phyloP scores from a whole-genome alignment of 2,329 filamentous ascomycete species.

The Stagonosporopsis tanaceti region DNA sequence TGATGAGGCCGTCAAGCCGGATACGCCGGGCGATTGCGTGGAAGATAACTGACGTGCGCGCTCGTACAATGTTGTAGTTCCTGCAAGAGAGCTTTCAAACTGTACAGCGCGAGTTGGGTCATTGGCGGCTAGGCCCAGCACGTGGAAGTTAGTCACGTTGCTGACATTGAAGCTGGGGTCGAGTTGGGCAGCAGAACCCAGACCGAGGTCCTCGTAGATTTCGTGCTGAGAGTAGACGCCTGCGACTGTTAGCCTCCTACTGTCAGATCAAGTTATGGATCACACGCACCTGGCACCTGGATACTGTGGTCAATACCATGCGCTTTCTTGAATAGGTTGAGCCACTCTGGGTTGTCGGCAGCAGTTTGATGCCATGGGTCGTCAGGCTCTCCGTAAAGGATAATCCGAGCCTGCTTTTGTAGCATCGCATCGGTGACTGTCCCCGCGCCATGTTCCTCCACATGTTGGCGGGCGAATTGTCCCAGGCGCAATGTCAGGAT shows the following conservation, averaged over 20 bases:
- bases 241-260: slow-evolving; percentile 1
- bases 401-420: slow-evolving; percentile 56
- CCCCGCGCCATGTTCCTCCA: slow-evolving; percentile 45
- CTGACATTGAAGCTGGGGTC: slow-evolving; percentile 42
- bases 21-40: slow-evolving; percentile 25
- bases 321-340: slow-evolving; percentile 59
- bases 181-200: slow-evolving; percentile 30
- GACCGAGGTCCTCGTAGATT: slow-evolving; percentile 46
- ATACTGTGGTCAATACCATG: slow-evolving; percentile 49
- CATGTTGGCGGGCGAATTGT: slow-evolving; percentile 53
- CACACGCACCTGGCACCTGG: slow-evolving; percentile 20
- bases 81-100: slow-evolving; percentile 40
- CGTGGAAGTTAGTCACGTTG: slow-evolving; percentile 29
- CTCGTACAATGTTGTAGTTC: slow-evolving; percentile 26
- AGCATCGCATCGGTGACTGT: slow-evolving; percentile 59
- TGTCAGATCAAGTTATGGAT: neutral
- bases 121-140: slow-evolving; percentile 16
- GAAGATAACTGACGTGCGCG: slow-evolving; percentile 25
- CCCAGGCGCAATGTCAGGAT: slow-evolving; percentile 58
- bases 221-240: slow-evolving; percentile 33
- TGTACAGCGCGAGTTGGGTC: slow-evolving; percentile 27
- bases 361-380: slow-evolving; percentile 58
- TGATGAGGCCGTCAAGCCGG: slow-evolving; percentile 28
- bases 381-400: slow-evolving; percentile 57
- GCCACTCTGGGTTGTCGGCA: slow-evolving; percentile 55